Conservation (phyloP, 805 yeast species). For the Schwanniomyces pseudopolymorphus region DNA sequence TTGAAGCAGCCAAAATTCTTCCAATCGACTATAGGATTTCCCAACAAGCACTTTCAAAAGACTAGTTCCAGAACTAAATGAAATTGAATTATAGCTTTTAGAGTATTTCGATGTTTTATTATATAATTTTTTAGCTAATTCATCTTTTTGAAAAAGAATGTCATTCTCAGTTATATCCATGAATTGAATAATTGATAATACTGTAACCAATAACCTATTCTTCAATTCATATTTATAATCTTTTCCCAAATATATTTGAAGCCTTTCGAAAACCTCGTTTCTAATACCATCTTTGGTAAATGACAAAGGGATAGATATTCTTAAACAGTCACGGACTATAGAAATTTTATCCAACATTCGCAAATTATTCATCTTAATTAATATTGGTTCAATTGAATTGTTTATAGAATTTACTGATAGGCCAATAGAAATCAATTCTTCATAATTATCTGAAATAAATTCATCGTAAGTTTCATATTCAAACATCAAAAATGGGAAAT, state of each 20-base stretch:
- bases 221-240: conserved; percentile 20
- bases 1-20: conserved; percentile 33
- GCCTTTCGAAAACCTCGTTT: conserved; percentile 24
- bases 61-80: conserved; percentile 25
- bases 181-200: conserved; percentile 35
- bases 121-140: background rate
- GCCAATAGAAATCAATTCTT: conserved; percentile 39
- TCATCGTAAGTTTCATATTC: conserved; percentile 27
- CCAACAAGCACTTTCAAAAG: conserved; percentile 21
- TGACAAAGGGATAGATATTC: conserved; percentile 44
- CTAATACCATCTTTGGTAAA: conserved; percentile 40
- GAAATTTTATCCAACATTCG: conserved; percentile 11
- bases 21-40: conserved; percentile 14
- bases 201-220: conserved; percentile 28
- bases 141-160: background rate
- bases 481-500: conserved; percentile 44
- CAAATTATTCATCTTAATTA: conserved; percentile 13
- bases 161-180: conserved; percentile 39
- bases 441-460: conserved; percentile 33
- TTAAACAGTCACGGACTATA: conserved; percentile 31
- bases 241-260: conserved; percentile 14
- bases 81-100: conserved; percentile 8
- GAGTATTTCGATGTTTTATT: background rate
- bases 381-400: conserved; percentile 1
- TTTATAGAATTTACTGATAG: conserved; percentile 12